These are phyloP conservation scores for Clonostachys rhizophaga DNA, from an alignment of 2,329 filamentous ascomycete genomes.

Conservation along the genomic window DNA sequence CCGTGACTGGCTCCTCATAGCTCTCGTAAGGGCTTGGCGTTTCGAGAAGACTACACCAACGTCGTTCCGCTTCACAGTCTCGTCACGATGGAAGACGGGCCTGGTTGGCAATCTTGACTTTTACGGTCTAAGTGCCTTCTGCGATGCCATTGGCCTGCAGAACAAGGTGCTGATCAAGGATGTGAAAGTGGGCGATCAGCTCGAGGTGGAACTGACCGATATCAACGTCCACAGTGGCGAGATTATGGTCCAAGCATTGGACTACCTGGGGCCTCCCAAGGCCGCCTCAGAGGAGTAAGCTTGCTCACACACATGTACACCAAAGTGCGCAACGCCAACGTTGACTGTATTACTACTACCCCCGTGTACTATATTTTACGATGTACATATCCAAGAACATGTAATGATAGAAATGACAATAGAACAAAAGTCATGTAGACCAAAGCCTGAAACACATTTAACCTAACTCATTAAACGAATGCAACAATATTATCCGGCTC, in stretches of 20 bases:
- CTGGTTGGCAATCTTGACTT: slow-evolving; percentile 41
- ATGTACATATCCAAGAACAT: too few relatives aligned
- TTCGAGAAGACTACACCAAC: slow-evolving; percentile 44
- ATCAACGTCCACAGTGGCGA: slow-evolving; percentile 43
- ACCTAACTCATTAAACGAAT: too few relatives aligned
- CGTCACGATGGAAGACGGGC: slow-evolving; percentile 22
- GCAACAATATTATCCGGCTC: too few relatives aligned
- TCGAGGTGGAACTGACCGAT: slow-evolving; percentile 49
- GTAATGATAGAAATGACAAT: too few relatives aligned
- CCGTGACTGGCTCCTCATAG: slow-evolving; percentile 53
- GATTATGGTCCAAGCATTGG: slow-evolving; percentile 40
- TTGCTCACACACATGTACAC: too few relatives aligned
- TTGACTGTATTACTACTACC: too few relatives aligned
- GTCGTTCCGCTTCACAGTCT: slow-evolving; percentile 43
- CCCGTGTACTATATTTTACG: too few relatives aligned
- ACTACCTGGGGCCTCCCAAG: slow-evolving; percentile 5
- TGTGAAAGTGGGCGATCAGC: slow-evolving; percentile 43
- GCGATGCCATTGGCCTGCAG: slow-evolving; percentile 32
- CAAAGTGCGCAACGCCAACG: too few relatives aligned
- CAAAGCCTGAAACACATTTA: too few relatives aligned
- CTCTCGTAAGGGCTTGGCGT: slow-evolving; percentile 55
- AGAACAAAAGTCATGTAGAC: too few relatives aligned
- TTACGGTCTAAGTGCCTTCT: slow-evolving; percentile 38
- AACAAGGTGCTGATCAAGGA: slow-evolving; percentile 31
- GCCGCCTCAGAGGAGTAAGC: too few relatives aligned